These are phyloP conservation scores for Paspalum vaginatum DNA, from an alignment of 176 grass and related monocot species.

Conservation along the genomic window DNA sequence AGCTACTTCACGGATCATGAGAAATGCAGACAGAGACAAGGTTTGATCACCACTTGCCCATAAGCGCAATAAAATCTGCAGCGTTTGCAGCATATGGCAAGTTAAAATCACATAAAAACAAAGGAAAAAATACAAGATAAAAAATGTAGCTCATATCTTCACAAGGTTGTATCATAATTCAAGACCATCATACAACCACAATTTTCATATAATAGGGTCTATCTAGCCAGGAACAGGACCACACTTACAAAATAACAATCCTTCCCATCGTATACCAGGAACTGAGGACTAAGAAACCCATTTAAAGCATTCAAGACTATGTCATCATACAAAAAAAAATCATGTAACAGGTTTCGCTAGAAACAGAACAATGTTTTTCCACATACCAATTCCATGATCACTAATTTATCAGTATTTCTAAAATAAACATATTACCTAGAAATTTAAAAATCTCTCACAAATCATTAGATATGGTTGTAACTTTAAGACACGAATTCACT, in stretches of 20 bases:
- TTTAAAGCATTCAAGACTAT: background rate
- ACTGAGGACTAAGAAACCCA: background rate
- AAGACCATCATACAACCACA: conserved; percentile 12
- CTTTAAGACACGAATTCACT: background rate
- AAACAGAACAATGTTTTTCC: background rate
- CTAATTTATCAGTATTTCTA: background rate
- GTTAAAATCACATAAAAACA: conserved; percentile 9
- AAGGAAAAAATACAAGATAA: background rate
- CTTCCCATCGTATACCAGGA: background rate
- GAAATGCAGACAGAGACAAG: conserved; percentile 72
- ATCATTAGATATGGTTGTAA: conserved; percentile 5
- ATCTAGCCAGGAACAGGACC: background rate
- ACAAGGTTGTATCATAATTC: conserved; percentile 12
- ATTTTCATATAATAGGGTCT: background rate
- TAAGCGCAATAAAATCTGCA: conserved; percentile 80
- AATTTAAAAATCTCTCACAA: conserved; percentile 10
- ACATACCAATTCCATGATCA: background rate
- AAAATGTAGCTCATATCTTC: conserved; percentile 7
- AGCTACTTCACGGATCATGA: conserved; percentile 71
- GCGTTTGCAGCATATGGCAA: conserved; percentile 9
- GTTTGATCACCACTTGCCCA: conserved; percentile 81
- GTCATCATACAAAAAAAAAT: conserved; percentile 3
- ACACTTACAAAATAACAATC: conserved; percentile 13
- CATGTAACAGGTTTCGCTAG: background rate
- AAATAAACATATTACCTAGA: conserved; percentile 9